A percentile compares a stretch with the other conserved stretches of the same genome.
Conservation (phyloP, 139 green algal genomes). For the Coelastrella sp. region DNA sequence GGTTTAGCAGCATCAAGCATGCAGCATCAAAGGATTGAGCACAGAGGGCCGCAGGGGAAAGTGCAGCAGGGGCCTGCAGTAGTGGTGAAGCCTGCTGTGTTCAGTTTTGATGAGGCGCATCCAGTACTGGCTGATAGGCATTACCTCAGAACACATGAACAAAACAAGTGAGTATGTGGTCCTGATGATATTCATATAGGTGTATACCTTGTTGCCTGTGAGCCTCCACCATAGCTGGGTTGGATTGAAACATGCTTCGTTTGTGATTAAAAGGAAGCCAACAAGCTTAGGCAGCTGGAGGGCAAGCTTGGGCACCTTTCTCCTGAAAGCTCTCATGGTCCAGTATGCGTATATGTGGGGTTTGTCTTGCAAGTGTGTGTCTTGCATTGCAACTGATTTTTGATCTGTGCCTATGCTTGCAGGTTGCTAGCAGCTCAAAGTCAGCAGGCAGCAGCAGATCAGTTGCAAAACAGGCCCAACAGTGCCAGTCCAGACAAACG, state of each 20-base stretch:
- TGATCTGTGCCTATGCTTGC: neutral
- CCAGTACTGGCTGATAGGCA: constrained; percentile 49
- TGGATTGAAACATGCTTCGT: too few relatives aligned
- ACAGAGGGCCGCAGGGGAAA: neutral
- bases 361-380: too few relatives aligned
- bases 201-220: too few relatives aligned
- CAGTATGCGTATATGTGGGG: too few relatives aligned
- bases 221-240: too few relatives aligned
- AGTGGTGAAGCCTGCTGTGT: constrained; percentile 21
- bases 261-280: too few relatives aligned
- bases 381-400: too few relatives aligned
- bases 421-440: neutral
- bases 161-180: constrained; percentile 27
- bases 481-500: neutral
- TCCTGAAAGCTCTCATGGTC: too few relatives aligned
- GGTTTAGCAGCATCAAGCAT: neutral
- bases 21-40: neutral
- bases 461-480: neutral
- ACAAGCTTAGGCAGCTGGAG: too few relatives aligned
- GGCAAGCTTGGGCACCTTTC: too few relatives aligned
- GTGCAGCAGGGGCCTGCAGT: neutral
- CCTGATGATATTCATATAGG: neutral
- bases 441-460: neutral
- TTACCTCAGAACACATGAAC: constrained; percentile 48
- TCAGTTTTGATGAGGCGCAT: constrained; percentile 51